A percentile compares a stretch with the other conserved stretches of the same genome.
phyloP scores from a whole-genome alignment of 306 rosid species.

The Vicia faba region DNA sequence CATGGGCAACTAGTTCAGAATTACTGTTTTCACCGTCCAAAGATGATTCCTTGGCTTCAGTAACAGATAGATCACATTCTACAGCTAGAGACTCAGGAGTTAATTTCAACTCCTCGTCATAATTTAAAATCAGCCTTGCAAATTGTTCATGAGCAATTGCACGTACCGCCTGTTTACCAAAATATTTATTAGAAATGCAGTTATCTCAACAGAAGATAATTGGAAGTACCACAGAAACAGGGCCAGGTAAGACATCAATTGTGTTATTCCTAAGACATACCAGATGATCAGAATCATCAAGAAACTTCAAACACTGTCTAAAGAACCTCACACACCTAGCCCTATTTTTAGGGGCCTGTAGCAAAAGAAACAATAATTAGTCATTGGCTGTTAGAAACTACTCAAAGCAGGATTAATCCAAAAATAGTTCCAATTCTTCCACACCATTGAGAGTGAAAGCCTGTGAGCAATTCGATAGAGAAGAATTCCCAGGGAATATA shows the following conservation, averaged over 20 bases:
- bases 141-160: slow-evolving; percentile 97
- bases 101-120: slow-evolving; percentile 74
- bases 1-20: slow-evolving; percentile 55
- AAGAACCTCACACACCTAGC: slow-evolving; percentile 85
- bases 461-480: slow-evolving; percentile 91
- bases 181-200: slow-evolving; percentile 35
- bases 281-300: slow-evolving; percentile 90
- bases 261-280: slow-evolving; percentile 48
- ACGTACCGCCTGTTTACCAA: slow-evolving; percentile 76
- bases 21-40: slow-evolving; percentile 53
- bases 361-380: slow-evolving; percentile 44
- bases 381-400: slow-evolving; percentile 27
- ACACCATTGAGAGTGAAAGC: slow-evolving; percentile 90
- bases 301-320: slow-evolving; percentile 83
- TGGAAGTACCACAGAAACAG: background rate
- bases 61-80: slow-evolving; percentile 58
- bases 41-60: slow-evolving; percentile 72
- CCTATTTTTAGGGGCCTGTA: slow-evolving; percentile 80
- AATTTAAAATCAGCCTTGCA: slow-evolving; percentile 88
- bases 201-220: slow-evolving; percentile 28
- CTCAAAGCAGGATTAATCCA: slow-evolving; percentile 28
- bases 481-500: slow-evolving; percentile 85
- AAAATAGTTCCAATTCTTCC: slow-evolving; percentile 38
- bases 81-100: slow-evolving; percentile 66
- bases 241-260: slow-evolving; percentile 14